phyloP scores from a whole-genome alignment of 345 rosid species.

The Aethionema arabicum region DNA sequence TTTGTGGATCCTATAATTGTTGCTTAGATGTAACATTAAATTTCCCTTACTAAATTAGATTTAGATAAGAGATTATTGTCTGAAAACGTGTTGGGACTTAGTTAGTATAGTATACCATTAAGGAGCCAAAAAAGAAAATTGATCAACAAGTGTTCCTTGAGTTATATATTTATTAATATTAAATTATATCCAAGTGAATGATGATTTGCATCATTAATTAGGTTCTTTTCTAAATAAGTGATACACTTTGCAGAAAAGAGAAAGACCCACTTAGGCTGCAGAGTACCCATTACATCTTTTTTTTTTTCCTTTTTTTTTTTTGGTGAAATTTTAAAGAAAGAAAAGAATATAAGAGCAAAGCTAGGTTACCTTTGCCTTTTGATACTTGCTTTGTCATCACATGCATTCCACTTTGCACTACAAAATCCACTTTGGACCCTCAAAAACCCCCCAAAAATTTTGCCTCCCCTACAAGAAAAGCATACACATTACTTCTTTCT shows the following conservation, averaged over 20 bases:
- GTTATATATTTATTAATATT: slow-evolving; percentile 19
- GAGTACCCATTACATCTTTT: slow-evolving; percentile 40
- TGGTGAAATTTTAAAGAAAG: slow-evolving; percentile 47
- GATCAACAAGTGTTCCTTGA: slow-evolving; percentile 9
- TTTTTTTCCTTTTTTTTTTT: slow-evolving; percentile 33
- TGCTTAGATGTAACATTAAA: slow-evolving; percentile 25
- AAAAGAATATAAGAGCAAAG: slow-evolving; percentile 49
- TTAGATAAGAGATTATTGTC: slow-evolving; percentile 22
- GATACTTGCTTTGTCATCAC: slow-evolving; percentile 81
- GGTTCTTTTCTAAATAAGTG: slow-evolving; percentile 38
- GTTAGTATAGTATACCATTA: slow-evolving; percentile 27
- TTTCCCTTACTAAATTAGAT: slow-evolving; percentile 27
- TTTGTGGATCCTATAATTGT: slow-evolving; percentile 29
- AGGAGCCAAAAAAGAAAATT: slow-evolving; percentile 26
- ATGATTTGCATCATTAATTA: slow-evolving; percentile 39
- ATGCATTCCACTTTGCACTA: slow-evolving; percentile 96
- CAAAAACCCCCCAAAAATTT: slow-evolving; percentile 33
- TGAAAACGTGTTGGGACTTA: slow-evolving; percentile 31
- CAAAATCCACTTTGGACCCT: slow-evolving; percentile 76
- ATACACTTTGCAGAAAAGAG: slow-evolving; percentile 49
- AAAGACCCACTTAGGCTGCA: slow-evolving; percentile 60
- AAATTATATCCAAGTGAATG: slow-evolving; percentile 31
- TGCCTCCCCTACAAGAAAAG: slow-evolving; percentile 73
- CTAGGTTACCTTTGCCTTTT: slow-evolving; percentile 80
- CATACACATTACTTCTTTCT: slow-evolving; percentile 43